Conservation (phyloP, 768 basidiomycete genomes). For the Collybiopsis confluens region DNA sequence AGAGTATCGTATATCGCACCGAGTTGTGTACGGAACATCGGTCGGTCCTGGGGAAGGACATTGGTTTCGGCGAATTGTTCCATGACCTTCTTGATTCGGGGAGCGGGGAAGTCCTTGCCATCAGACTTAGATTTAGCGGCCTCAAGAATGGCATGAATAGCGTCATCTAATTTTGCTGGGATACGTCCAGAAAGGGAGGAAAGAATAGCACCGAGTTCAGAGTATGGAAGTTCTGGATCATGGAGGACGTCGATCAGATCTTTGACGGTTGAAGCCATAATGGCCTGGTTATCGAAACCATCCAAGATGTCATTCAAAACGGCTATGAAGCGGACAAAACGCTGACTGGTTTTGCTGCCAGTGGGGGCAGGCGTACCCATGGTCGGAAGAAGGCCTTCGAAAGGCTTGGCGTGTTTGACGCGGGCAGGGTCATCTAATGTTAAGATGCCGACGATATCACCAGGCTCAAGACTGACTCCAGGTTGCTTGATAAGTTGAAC, state of each 20-base stretch:
- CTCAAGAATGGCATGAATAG: conserved; percentile 75
- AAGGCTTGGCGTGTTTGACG: conserved; percentile 97
- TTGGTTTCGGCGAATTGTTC: conserved; percentile 83
- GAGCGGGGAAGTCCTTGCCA: conserved; percentile 85
- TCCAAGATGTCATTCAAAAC: conserved; percentile 89
- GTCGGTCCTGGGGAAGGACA: conserved; percentile 73
- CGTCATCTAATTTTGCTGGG: conserved; percentile 86
- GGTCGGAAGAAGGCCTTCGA: conserved; percentile 86
- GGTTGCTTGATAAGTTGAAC: conserved; percentile 98
- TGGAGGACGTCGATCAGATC: conserved; percentile 80
- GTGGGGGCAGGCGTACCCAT: conserved; percentile 84
- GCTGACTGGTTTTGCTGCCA: conserved; percentile 89
- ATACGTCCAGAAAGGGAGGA: conserved; percentile 91
- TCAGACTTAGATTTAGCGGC: conserved; percentile 66
- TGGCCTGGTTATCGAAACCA: conserved; percentile 93
- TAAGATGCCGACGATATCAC: conserved; percentile 95
- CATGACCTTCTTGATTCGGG: conserved; percentile 79
- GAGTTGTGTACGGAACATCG: conserved; percentile 75
- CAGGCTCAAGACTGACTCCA: conserved; percentile 93
- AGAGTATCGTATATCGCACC: conserved; percentile 67
- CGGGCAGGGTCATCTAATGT: conserved; percentile 94
- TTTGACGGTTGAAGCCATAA: conserved; percentile 84
- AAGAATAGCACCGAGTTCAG: conserved; percentile 78
- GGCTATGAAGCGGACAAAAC: conserved; percentile 65
- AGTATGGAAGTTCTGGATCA: conserved; percentile 84